Evolutionary conservation across 768 basidiomycete species (phyloP).

Genomic region (Tylopilus rubrobrunneus): DNA sequence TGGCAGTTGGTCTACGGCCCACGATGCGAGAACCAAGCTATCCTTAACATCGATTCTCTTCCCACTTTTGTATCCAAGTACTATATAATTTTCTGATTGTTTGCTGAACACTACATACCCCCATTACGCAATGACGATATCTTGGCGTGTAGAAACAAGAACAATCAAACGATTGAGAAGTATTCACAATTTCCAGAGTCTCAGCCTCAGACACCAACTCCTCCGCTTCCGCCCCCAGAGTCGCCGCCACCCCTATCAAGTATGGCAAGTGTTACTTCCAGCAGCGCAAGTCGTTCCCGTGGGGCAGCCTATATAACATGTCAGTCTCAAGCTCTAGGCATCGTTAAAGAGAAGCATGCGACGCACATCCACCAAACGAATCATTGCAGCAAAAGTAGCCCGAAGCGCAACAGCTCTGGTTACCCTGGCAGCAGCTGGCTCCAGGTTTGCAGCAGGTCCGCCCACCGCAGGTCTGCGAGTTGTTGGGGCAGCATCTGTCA

Average conservation of each 20-base stretch:
- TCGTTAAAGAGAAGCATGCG: too few relatives aligned
- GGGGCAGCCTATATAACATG: conserved; percentile 16
- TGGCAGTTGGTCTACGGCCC: neutral
- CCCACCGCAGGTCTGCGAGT: conserved; percentile 12
- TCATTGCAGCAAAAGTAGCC: conserved; percentile 22
- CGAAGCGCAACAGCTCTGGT: conserved; percentile 3
- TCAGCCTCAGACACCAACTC: conserved; percentile 3
- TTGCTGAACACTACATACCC: neutral
- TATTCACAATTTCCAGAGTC: neutral
- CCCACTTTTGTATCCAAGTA: neutral
- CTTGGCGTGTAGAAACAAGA: neutral
- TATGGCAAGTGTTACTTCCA: conserved; percentile 4
- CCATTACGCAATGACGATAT: neutral
- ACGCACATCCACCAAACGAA: conserved; percentile 21
- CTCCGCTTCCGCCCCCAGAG: neutral
- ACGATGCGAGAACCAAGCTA: neutral
- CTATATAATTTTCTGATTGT: neutral
- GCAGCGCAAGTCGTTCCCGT: conserved; percentile 6
- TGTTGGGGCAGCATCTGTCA: conserved; percentile 18
- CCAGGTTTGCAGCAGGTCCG: conserved; percentile 8
- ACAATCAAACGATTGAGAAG: neutral
- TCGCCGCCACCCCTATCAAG: neutral
- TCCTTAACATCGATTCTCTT: neutral
- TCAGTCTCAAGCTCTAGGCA: neutral
- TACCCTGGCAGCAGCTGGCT: conserved; percentile 11